Evolutionary conservation across 148 eudicot species (phyloP).

Genomic region (Beta vulgaris): DNA sequence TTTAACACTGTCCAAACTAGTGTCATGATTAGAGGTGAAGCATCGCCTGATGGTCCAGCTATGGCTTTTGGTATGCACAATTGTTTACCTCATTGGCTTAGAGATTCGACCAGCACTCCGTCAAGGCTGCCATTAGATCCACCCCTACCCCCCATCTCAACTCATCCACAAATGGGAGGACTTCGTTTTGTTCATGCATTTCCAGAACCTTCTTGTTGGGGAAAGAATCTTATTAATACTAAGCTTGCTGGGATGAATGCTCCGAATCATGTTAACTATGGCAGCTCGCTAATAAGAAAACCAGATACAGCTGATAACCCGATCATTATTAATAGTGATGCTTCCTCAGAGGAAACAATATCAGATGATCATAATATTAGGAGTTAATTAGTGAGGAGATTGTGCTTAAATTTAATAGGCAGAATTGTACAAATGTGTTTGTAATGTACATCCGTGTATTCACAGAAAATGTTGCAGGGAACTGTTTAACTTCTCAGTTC

Average conservation of each 20-base stretch:
- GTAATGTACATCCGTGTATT: slow-evolving; percentile 26
- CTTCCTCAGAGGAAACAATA: slow-evolving; percentile 56
- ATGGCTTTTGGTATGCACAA: slow-evolving; percentile 15
- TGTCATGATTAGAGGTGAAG: slow-evolving; percentile 15
- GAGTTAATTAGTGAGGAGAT: slow-evolving; percentile 8
- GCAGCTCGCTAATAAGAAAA: slow-evolving; percentile 11
- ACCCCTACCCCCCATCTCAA: slow-evolving; percentile 22
- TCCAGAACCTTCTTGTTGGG: slow-evolving; percentile 19
- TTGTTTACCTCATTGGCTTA: slow-evolving; percentile 43
- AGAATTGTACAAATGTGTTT: slow-evolving; percentile 28
- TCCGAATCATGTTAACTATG: background rate
- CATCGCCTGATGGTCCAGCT: slow-evolving; percentile 10
- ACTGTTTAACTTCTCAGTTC: slow-evolving; percentile 2
- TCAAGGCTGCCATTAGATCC: slow-evolving; percentile 22
- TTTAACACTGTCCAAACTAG: slow-evolving; percentile 22
- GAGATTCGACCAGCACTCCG: slow-evolving; percentile 24
- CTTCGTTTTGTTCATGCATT: slow-evolving; percentile 22
- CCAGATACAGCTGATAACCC: slow-evolving; percentile 16
- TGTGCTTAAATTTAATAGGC: background rate
- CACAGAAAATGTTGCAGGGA: slow-evolving; percentile 16
- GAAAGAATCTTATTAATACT: slow-evolving; percentile 11
- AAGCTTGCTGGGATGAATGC: slow-evolving; percentile 7
- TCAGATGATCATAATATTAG: slow-evolving; percentile 39
- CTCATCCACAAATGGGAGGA: slow-evolving; percentile 26
- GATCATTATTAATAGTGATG: slow-evolving; percentile 50